phyloP scores from a whole-genome alignment of 208 protist species.

The Leishmania martiniquensis region DNA sequence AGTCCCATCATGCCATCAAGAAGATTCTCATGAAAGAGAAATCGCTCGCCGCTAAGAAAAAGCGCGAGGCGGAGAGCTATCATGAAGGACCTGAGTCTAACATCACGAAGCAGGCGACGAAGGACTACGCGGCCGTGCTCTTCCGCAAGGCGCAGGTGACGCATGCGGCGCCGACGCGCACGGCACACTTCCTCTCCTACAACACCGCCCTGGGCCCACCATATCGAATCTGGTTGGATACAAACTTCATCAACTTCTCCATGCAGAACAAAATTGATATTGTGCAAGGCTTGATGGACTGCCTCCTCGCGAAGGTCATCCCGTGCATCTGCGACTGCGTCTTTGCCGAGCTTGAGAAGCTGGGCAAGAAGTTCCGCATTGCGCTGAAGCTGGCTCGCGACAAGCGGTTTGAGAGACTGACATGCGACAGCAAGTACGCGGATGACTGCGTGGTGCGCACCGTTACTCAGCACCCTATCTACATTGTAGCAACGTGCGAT shows the following conservation, averaged over 20 bases:
- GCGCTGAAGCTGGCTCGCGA: constrained; percentile 97
- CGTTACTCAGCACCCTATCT: constrained; percentile 93
- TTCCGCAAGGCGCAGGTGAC: constrained; percentile 75
- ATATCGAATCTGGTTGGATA: constrained; percentile 99
- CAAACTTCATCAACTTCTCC: constrained; percentile 99
- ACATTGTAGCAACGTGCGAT: constrained; percentile 94
- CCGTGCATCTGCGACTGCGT: constrained; percentile 99
- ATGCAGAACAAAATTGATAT: constrained; percentile 99
- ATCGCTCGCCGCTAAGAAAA: constrained; percentile 80
- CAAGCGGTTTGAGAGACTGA: constrained; percentile 97
- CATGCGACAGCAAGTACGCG: constrained; percentile 98
- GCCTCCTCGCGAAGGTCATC: constrained; percentile 98
- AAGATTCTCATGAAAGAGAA: constrained; percentile 94
- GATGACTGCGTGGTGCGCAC: constrained; percentile 99
- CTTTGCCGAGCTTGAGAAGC: constrained; percentile 99
- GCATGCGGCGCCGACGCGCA: constrained; percentile 54
- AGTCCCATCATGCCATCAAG: constrained; percentile 83
- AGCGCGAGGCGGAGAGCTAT: constrained; percentile 86
- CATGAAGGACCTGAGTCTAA: constrained; percentile 40
- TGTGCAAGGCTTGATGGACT: constrained; percentile 98
- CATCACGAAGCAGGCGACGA: constrained; percentile 45
- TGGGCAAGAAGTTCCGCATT: constrained; percentile 96
- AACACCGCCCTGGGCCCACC: constrained; percentile 98
- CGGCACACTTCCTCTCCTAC: constrained; percentile 97
- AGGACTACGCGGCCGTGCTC: constrained; percentile 70